Base-by-base conservation (phyloP, 169 alveolate genomes). In the Eimeria falciformis region DNA sequence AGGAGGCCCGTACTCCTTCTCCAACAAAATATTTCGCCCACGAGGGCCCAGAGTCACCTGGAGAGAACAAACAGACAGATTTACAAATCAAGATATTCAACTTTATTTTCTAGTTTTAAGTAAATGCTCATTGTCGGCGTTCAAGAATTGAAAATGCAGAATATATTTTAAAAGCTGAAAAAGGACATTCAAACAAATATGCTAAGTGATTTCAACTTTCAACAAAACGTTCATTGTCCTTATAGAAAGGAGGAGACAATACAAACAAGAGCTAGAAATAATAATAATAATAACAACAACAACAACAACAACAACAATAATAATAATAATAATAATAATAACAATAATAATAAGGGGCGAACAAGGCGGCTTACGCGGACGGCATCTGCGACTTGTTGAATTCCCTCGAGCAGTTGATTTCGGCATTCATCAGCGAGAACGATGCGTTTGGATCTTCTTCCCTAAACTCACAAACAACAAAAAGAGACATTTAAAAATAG, bases 11-110 rank as follows among this genome's bases (percentile, higher is more conserved):
- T 96, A 97, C 47, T 96, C 98, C 94, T 96, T 96, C 85, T 96
- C 98, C 92, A 97, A 89, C 47, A 97, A 85, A 3, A 97, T 95
- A 84, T 97, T 97, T 50, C 98, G 93, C 27, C 98, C 98, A 25
- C 98, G 95, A 11, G 98, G 98, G 7, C 98, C 98, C 68, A 97
- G 94, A 0, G 98, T 97, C 23, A 97, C 96, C 94, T 96, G 62
- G 9, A 1, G 18, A 85, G 7, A 12, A 2, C 27, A 53, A 3
- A 85, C 40, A 43, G 40, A 33, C n/a, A 33, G 40, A 33, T 1
- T 1, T 33, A 33, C 14, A 43, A 21, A 18, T 77, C 0, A 21
- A 3, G 3, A 47, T 1, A 77, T 47, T 79, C 0, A 79, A 68
- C 3, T 47, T 18, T 27, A 14, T 33, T 33, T 33, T 1, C 0